These are phyloP conservation scores for Lepidium africanum DNA, from an alignment of 345 rosid species.

Conservation along the genomic window DNA sequence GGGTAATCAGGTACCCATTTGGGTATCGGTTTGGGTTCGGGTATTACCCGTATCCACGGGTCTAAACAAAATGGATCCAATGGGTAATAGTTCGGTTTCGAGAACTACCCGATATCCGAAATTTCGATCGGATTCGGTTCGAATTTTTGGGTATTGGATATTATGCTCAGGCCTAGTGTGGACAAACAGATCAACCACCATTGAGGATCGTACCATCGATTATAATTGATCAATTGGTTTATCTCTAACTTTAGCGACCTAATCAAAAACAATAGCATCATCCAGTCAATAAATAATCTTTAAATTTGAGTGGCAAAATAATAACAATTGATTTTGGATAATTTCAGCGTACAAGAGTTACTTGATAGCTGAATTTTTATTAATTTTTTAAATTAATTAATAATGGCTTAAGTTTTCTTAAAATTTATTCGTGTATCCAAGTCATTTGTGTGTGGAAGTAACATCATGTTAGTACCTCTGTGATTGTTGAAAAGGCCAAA, in stretches of 20 bases:
- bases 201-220: neutral
- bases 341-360: neutral
- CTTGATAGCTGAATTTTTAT: neutral
- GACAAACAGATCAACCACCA: neutral
- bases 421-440: slow-evolving; percentile 22
- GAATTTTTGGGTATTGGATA: too few relatives aligned
- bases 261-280: neutral
- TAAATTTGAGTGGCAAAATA: neutral
- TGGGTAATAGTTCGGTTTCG: too few relatives aligned
- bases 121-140: too few relatives aligned
- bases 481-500: slow-evolving; percentile 22
- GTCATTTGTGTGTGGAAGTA: slow-evolving; percentile 18
- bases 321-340: neutral
- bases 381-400: neutral
- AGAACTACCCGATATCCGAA: too few relatives aligned
- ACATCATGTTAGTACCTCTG: neutral
- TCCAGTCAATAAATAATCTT: neutral
- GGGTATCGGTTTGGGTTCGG: too few relatives aligned
- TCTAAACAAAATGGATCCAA: too few relatives aligned
- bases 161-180: too few relatives aligned
- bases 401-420: neutral
- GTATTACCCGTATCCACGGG: too few relatives aligned
- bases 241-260: neutral
- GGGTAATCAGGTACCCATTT: too few relatives aligned
- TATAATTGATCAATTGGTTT: neutral